Evolutionary conservation across 2,329 filamentous ascomycete species (phyloP).

Genomic region (Penicillium sclerotiorum): DNA sequence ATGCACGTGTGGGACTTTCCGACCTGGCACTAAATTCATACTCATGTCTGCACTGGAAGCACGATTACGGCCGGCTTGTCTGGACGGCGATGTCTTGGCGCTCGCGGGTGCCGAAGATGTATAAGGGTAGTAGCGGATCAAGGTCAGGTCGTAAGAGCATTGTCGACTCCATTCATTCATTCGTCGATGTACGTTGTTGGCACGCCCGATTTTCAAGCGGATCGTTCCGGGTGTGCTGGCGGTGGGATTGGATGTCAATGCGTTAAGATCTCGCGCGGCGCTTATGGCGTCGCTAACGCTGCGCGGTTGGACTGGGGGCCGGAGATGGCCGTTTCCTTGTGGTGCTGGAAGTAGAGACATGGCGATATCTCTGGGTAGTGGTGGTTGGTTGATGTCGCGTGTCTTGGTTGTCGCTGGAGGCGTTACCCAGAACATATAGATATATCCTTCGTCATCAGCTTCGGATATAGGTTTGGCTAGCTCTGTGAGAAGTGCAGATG

Average conservation of each 20-base stretch:
- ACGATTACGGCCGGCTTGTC: background rate
- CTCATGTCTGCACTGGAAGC: background rate
- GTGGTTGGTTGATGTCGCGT: conserved; percentile 37
- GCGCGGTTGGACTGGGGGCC: conserved; percentile 28
- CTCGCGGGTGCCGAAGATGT: conserved; percentile 26
- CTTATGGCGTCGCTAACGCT: conserved; percentile 41
- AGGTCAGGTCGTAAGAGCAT: conserved; percentile 83
- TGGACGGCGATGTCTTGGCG: conserved; percentile 21
- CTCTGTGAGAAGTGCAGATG: conserved; percentile 73
- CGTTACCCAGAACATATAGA: conserved; percentile 98
- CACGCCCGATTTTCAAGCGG: conserved; percentile 66
- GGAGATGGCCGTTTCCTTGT: conserved; percentile 14
- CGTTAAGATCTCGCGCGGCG: conserved; percentile 39
- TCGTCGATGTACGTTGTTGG: conserved; percentile 82
- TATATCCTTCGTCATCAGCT: conserved; percentile 82
- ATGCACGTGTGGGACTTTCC: conserved; percentile 82
- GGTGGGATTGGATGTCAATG: conserved; percentile 32
- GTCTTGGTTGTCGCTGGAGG: conserved; percentile 58
- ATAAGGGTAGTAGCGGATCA: conserved; percentile 92
- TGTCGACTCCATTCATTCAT: conserved; percentile 93
- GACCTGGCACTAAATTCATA: conserved; percentile 36
- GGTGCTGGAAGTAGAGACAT: conserved; percentile 59
- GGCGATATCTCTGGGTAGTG: conserved; percentile 61
- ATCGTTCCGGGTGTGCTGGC: conserved; percentile 59
- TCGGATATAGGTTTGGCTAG: conserved; percentile 74